These are phyloP conservation scores for Kingdonia uniflora DNA, from an alignment of 164 flowering plant genomes.

Conservation along the genomic window DNA sequence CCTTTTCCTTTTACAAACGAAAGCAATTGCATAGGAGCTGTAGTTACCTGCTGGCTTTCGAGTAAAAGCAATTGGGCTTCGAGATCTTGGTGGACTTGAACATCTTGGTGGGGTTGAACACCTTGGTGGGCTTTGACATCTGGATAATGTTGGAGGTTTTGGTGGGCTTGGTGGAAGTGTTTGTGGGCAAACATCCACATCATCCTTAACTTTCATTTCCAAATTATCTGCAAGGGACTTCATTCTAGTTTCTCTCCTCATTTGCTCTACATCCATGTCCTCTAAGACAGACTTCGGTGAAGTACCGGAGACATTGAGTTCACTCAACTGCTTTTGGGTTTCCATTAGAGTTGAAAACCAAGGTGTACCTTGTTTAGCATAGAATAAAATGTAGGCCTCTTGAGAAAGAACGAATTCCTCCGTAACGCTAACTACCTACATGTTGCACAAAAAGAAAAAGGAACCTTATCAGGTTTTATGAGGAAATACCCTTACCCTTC, in stretches of 20 bases:
- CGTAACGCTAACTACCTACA: conserved; percentile 14
- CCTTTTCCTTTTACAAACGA: no score
- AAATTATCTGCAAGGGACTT: no score
- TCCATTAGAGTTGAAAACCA: conserved; percentile 64
- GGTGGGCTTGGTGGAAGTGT: conserved; percentile 34
- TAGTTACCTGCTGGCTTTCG: no score
- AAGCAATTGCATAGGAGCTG: no score
- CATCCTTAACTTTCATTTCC: background rate
- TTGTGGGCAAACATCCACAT: conserved; percentile 11
- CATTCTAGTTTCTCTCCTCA: conserved; percentile 9
- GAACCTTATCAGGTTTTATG: no score
- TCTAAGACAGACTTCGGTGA: conserved; percentile 71
- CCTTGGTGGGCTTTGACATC: no score
- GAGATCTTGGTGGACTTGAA: background rate
- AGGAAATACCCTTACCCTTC: no score
- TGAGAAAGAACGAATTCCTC: conserved; percentile 44
- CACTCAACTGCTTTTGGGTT: conserved; percentile 12
- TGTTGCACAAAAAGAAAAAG: no score
- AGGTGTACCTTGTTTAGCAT: conserved; percentile 57
- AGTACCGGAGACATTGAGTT: conserved; percentile 10
- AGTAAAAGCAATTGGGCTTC: no score
- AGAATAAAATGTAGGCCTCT: conserved; percentile 80
- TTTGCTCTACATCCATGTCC: conserved; percentile 15
- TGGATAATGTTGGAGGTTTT: conserved; percentile 25
- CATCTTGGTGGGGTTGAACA: conserved; percentile 33